Base-by-base conservation (phyloP, 768 basidiomycete species). In the Pleurotus cornucopiae region DNA sequence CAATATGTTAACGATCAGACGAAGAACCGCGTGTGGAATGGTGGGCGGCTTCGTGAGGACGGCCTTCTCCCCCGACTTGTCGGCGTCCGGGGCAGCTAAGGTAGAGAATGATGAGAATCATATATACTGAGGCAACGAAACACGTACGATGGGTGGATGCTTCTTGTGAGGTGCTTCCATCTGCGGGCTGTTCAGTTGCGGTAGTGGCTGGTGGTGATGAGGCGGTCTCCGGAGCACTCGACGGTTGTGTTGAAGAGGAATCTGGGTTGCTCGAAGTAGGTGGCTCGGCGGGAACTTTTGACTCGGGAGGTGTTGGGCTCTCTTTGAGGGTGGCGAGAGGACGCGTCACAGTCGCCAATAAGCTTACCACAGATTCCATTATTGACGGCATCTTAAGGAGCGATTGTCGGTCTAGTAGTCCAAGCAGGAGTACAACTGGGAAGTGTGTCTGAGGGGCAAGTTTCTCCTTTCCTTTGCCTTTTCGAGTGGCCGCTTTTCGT, bases 381-480 rank as follows among this genome's bases (percentile, higher is more conserved):
- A 97, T 90, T 2, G 89, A 83, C 1, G 94, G 87, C 0, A 94
- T 91, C 65, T 86, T 87, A 41, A 98, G 82, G 16, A 99, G 77
- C 0, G 85, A 82, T 58, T 91, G 87, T 2, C 93, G 84, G 64
- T 98, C 95, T 51, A 99, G 79, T 11, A 99, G 78, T 26, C 89
- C 83, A 21, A 99, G 80, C 4, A 99, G 75, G 5, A 95, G 78
- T 51, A 96, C 93, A 54, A 99, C 86, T 4, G 96, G 96, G 68
- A 89, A 97, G 62, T 95, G 89, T 0, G 87, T 87, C 64, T 90
- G 89, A 0, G 88, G 76, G 2, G 75, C 73, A 62, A 86, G 88
- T 64, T 89, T 93, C 67, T 98, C 95, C 69, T 97, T 98, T 18
- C 93, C 95, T 71, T 97, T 98, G 6, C 94, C 94, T 70, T 97